A percentile compares a stretch with the other conserved stretches of the same genome.
phyloP scores from a whole-genome alignment of 1,284 basidiomycete genomes.

The Porphyrellus sp. region DNA sequence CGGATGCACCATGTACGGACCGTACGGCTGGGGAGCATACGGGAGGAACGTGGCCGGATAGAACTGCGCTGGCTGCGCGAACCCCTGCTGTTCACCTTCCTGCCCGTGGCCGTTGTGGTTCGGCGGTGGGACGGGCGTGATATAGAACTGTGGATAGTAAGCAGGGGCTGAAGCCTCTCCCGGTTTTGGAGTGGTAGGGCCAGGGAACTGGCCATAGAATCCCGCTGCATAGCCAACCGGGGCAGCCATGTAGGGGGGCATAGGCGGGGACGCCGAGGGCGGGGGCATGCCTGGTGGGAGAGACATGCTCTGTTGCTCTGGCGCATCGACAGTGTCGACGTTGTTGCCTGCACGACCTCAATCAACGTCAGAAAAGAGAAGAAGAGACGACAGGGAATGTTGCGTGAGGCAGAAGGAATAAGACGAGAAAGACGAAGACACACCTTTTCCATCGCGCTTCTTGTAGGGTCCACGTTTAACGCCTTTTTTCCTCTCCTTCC shows the following conservation, averaged over 20 bases:
- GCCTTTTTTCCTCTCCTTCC: slow-evolving; percentile 84
- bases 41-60: slow-evolving; percentile 52
- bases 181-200: slow-evolving; percentile 47
- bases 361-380: slow-evolving; percentile 40
- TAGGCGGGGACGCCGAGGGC: slow-evolving; percentile 43
- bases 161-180: slow-evolving; percentile 48
- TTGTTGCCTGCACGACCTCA: slow-evolving; percentile 54
- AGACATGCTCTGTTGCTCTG: slow-evolving; percentile 42
- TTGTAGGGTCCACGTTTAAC: slow-evolving; percentile 89
- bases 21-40: slow-evolving; percentile 47
- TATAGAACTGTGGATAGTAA: slow-evolving; percentile 49
- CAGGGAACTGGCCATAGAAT: slow-evolving; percentile 50
- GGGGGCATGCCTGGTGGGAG: slow-evolving; percentile 43
- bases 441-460: slow-evolving; percentile 85
- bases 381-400: slow-evolving; percentile 4
- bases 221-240: slow-evolving; percentile 42
- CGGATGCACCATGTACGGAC: slow-evolving; percentile 47
- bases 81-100: slow-evolving; percentile 46
- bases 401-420: slow-evolving; percentile 21
- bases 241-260: slow-evolving; percentile 45
- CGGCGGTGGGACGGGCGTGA: slow-evolving; percentile 43
- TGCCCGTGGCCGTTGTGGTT: slow-evolving; percentile 42
- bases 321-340: slow-evolving; percentile 49
- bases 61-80: slow-evolving; percentile 44
- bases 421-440: slow-evolving; percentile 37